A percentile compares a stretch with the other conserved stretches of the same genome.
phyloP scores from a whole-genome alignment of 2,329 filamentous ascomycete species.

The Aspergillus oerlinghausenensis region DNA sequence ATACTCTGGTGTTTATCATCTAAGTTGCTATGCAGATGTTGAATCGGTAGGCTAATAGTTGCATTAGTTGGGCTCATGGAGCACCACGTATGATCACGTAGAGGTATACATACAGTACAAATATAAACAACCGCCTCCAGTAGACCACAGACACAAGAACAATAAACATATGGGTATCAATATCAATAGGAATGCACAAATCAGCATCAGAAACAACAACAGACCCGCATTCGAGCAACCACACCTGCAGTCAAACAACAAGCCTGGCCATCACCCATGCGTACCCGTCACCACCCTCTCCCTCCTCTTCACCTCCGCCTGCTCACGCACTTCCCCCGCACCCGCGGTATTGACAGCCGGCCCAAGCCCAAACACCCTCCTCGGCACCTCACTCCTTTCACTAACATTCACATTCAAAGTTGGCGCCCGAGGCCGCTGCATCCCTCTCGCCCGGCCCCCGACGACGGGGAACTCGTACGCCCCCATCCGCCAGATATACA shows the following conservation, averaged over 20 bases:
- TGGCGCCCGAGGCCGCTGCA: constrained; percentile 57
- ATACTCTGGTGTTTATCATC: neutral
- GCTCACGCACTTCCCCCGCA: constrained; percentile 3
- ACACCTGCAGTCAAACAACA: neutral
- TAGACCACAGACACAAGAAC: neutral
- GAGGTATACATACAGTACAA: neutral
- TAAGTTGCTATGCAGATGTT: neutral
- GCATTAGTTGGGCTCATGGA: neutral
- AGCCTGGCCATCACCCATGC: neutral
- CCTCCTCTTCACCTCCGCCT: constrained; percentile 6
- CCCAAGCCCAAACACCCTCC: constrained; percentile 27
- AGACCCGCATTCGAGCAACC: neutral
- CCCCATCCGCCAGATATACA: constrained; percentile 57
- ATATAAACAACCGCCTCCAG: neutral
- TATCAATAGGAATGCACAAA: constrained; percentile 7
- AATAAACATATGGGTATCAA: constrained; percentile 15
- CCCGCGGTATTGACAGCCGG: constrained; percentile 13
- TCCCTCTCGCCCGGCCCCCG: constrained; percentile 58
- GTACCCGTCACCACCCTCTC: neutral
- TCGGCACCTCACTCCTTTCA: constrained; percentile 34
- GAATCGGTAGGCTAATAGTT: neutral
- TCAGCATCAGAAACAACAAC: neutral
- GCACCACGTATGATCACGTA: neutral
- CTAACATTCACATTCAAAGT: constrained; percentile 54
- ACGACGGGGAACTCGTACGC: constrained; percentile 57